A percentile compares a stretch with the other conserved stretches of the same genome.
Conservation (phyloP, 2,329 filamentous ascomycete species). For the Trichoderma simmonsii region DNA sequence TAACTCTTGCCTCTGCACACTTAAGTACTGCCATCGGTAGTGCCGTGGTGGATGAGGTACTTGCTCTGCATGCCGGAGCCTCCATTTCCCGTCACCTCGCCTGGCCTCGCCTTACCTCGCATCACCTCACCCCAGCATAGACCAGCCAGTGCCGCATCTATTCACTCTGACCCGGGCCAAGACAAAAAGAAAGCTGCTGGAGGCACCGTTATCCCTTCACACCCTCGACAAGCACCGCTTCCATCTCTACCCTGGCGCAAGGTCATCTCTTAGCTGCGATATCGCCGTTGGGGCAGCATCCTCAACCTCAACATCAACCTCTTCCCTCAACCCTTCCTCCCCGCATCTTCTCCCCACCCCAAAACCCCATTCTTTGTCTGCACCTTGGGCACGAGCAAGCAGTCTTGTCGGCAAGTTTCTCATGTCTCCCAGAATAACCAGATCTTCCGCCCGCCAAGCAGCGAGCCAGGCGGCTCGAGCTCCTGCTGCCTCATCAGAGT, state of each 20-base stretch:
- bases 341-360: slow-evolving; percentile 21
- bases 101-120: background rate
- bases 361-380: slow-evolving; percentile 26
- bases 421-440: slow-evolving; percentile 97
- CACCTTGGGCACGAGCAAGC: slow-evolving; percentile 20
- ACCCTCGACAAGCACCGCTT: background rate
- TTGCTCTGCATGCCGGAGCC: slow-evolving; percentile 8
- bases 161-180: background rate
- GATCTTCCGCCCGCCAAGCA: slow-evolving; percentile 89
- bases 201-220: too few species aligned
- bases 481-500: slow-evolving; percentile 38
- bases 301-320: background rate
- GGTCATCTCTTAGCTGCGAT: background rate
- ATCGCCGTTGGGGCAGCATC: background rate
- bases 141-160: background rate
- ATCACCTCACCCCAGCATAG: background rate
- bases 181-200: background rate
- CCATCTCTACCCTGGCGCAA: background rate
- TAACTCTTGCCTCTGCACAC: background rate
- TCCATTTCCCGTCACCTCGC: background rate
- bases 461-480: slow-evolving; percentile 57
- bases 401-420: slow-evolving; percentile 44
- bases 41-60: slow-evolving; percentile 1
- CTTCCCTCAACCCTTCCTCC: slow-evolving; percentile 9
- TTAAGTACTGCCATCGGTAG: background rate